These are phyloP conservation scores for Petrea volubilis DNA, from an alignment of 257 asterid genomes.

Conservation along the genomic window DNA sequence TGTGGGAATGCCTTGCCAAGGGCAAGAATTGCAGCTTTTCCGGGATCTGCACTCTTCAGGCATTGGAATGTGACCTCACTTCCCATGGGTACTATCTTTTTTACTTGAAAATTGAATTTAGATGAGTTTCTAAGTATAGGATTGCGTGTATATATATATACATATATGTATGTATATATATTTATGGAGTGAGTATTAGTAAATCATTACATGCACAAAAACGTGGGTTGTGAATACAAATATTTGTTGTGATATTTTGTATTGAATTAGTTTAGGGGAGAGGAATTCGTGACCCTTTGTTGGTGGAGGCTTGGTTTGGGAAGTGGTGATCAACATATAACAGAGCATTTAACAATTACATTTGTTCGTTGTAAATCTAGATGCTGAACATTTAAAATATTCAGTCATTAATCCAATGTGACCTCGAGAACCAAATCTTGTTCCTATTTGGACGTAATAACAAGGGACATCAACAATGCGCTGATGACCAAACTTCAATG, in stretches of 20 bases:
- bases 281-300: conserved; percentile 34
- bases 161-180: background rate
- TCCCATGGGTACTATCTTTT: conserved; percentile 24
- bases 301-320: conserved; percentile 31
- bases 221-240: background rate
- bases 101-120: background rate
- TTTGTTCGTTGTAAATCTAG: background rate
- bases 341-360: background rate
- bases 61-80: conserved; percentile 30
- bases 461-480: background rate
- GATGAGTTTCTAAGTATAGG: background rate
- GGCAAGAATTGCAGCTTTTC: conserved; percentile 62
- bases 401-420: background rate
- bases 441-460: background rate
- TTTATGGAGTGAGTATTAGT: background rate
- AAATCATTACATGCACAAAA: conserved; percentile 4
- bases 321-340: background rate
- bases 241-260: conserved; percentile 3
- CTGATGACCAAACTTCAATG: too few relatives aligned
- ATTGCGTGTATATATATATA: conserved; percentile 28
- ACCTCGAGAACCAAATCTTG: background rate
- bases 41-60: conserved; percentile 5
- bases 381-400: background rate
- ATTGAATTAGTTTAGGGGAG: conserved; percentile 43
- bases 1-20: conserved; percentile 84